Base-by-base conservation (phyloP, 1,284 basidiomycete genomes). In the Schizophyllum amplum region DNA sequence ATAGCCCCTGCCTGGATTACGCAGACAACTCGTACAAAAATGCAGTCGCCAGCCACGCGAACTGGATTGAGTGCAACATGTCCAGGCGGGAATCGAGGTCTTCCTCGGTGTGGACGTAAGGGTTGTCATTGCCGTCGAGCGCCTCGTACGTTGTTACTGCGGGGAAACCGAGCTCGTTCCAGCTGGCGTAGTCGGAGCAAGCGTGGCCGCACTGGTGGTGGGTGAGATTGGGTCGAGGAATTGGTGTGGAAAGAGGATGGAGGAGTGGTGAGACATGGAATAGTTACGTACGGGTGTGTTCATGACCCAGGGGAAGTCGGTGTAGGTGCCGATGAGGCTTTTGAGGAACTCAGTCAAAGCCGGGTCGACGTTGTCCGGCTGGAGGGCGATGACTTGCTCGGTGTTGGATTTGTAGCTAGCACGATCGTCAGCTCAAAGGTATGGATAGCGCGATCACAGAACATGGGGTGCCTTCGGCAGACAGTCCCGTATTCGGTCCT, bases 321-420 rank as follows among this genome's bases (percentile, higher is more conserved):
- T 71, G 63, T 76, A 76, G 15, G 67, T 54, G 24, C 68, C 69
- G 54, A 75, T 71, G 47, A 77, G 66, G 22, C 68, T 57, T 57
- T 71, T 71, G 47, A 75, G 62, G 68, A 76, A 77, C 47, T 66
- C 69, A 54, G 71, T 75, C 60, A 76, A 62, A 46, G 68, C 66
- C 17, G 62, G 51, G 62, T 82, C 76, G 59, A 86, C 80, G 65
- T 77, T 87, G 68, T 87, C 86, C 21, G 79, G 74, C 59, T 86
- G 77, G 55, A 89, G 71, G 24, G 83, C 84, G 57, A 87, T 78
- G 20, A 77, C 74, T 66, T 86, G 83, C 57, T 69, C 68, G 2
- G 80, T 79, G 25, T 84, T 86, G 1, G 74, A 68, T 64, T 79
- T 82, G 68, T 87, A 81, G 72, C 72, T 72, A 33, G 5, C 22